These are phyloP conservation scores for Paraglomus brasilianum DNA, from an alignment of 192 early-diverging fungal genomes.

Conservation along the genomic window DNA sequence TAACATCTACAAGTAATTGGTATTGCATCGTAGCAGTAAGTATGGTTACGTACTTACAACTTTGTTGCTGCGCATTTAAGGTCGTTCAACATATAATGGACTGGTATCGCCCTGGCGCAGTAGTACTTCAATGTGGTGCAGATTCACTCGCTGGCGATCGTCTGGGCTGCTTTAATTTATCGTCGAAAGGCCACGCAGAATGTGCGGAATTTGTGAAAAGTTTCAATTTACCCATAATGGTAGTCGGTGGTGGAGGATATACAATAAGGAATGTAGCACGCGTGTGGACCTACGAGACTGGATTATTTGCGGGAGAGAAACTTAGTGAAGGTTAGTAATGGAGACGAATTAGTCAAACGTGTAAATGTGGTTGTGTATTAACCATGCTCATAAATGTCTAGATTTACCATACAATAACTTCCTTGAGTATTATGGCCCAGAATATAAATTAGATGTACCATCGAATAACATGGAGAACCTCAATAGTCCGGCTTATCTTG, in stretches of 20 bases:
- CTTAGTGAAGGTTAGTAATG: conserved; percentile 58
- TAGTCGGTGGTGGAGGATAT: conserved; percentile 97
- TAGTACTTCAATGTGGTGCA: conserved; percentile 96
- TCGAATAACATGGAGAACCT: conserved; percentile 86
- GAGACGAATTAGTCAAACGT: too few relatives aligned
- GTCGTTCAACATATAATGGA: conserved; percentile 96
- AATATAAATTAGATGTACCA: conserved; percentile 84
- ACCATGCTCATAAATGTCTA: background rate
- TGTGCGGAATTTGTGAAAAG: conserved; percentile 89
- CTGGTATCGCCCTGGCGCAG: conserved; percentile 84
- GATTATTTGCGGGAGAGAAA: conserved; percentile 72
- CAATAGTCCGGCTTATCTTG: conserved; percentile 84
- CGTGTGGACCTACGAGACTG: conserved; percentile 95
- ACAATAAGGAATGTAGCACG: conserved; percentile 96
- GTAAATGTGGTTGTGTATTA: background rate
- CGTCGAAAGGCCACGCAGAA: conserved; percentile 89
- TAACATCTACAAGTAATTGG: background rate
- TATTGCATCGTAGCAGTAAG: background rate
- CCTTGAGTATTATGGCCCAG: conserved; percentile 88
- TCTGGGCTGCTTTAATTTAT: conserved; percentile 93
- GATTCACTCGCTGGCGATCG: conserved; percentile 95
- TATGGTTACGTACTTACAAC: background rate
- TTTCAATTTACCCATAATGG: conserved; percentile 87
- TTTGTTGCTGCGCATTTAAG: conserved; percentile 33
- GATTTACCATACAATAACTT: conserved; percentile 87